Conservation (phyloP, 495 filamentous ascomycete species). For the Penicillium nucicola region DNA sequence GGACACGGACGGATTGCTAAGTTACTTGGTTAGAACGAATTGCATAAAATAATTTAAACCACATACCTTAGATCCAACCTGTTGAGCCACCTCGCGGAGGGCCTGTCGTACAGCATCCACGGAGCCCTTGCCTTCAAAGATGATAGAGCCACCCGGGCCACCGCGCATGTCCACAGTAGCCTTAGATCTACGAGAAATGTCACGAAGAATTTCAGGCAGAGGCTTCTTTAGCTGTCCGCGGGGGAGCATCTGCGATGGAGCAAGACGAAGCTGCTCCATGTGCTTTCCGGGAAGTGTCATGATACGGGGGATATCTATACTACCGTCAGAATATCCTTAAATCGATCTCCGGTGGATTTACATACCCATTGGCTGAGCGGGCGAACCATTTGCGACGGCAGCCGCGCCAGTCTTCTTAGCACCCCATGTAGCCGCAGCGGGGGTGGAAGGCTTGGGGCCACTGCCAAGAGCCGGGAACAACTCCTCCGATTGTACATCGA, state of each 20-base stretch:
- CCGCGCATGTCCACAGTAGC: conserved; percentile 74
- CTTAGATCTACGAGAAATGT: conserved; percentile 84
- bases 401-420: conserved; percentile 53
- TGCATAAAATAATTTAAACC: not conserved
- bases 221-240: conserved; percentile 77
- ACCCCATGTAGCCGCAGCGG: conserved; percentile 68
- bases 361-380: conserved; percentile 46
- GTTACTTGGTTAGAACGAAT: not conserved
- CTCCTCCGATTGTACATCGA: conserved; percentile 86
- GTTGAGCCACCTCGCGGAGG: conserved; percentile 77
- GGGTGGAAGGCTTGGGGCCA: conserved; percentile 58
- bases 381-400: conserved; percentile 56
- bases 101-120: conserved; percentile 74
- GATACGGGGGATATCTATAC: conserved; percentile 48
- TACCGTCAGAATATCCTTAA: not conserved
- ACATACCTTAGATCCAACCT: conserved; percentile 78
- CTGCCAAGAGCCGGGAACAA: conserved; percentile 85
- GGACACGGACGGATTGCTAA: conserved; percentile 69
- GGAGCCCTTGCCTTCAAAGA: conserved; percentile 79
- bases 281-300: conserved; percentile 76
- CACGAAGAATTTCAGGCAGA: conserved; percentile 74
- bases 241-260: conserved; percentile 67
- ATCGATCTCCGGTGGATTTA: not conserved
- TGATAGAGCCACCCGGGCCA: conserved; percentile 61
- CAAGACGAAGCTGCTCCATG: conserved; percentile 68